Base-by-base conservation (phyloP, 345 rosid genomes). In the Salix brachista region DNA sequence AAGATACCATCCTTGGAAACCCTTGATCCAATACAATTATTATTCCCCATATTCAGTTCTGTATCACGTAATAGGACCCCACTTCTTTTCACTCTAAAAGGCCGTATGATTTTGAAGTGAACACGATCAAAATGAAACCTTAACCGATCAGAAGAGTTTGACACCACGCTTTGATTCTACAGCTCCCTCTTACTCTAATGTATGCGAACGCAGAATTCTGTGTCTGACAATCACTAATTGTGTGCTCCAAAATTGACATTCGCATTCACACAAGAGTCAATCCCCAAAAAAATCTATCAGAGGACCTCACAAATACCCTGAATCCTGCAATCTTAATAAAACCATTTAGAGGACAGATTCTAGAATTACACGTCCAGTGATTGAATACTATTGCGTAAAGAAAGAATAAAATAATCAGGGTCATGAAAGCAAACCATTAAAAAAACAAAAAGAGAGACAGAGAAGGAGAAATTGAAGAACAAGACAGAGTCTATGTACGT, bases 11-110 rank as follows among this genome's bases (percentile, higher is more conserved):
- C 79, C 28, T 64, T 74, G 19, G 84, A 69, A 71, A 21, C 79
- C 44, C 82, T 83, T 18, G 85, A 69, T 60, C 86, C 90, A 64
- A 85, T 90, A 80, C 94, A 88, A 70, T 85, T 89, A 72, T 83
- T 89, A 80, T 94, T 92, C 78, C 97, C 98, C 98, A 94, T 94
- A 48, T 66, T 71, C 7, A 60, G 56, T 56, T 36, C 75, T 58
- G 48, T 65, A 3, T 39, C 19, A 32, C 21, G 13, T 75, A 66
- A 8, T 36, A 67, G 39, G 60, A 26, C 73, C 68, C 80, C 56
- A 70, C 81, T 41, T 37, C 76, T 69, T 62, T 19, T 70, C 67
- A 68, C 48, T 18, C 41, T 2, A 12, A 70, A 13, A 39, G 28
- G 61, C 44, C 60, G 34, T 39, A 37, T 75, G 64, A 76, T 69